Base-by-base conservation (phyloP, 1,139 yeast genomes). In the Protomyces arabidopsidicola region DNA sequence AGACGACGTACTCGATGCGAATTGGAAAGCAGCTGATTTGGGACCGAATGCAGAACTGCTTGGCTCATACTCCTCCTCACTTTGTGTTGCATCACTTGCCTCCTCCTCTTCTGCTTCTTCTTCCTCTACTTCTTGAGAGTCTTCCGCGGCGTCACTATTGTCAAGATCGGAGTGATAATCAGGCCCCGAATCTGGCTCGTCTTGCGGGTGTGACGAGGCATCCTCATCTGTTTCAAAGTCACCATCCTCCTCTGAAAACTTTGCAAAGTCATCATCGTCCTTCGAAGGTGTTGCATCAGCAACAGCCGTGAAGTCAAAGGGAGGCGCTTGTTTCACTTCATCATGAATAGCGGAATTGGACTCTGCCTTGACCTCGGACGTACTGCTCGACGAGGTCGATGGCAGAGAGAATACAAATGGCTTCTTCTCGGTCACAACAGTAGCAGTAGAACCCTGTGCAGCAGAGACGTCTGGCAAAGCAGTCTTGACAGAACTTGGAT, bases 1-100 rank as follows among this genome's bases (percentile, higher is more conserved):
- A 16, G 48, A 42, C 24, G 48, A n/a, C 24, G 48, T 24, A 10
- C 31, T 10, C 10, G 55, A 50, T 10, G 60, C 50, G 10, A 57
- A 50, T 24, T 42, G 48, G 12, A 42, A 42, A 18, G 60, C 60
- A 9, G 60, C 50, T 14, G 55, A 38, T 35, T 57, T 57, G 9
- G 39, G 38, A 20, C 36, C 16, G 36, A 57, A 57, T 3, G 55
- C 60, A 8, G 57, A 53, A 20, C 22, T 22, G 39, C 20, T 31
- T 34, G 16, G 36, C 8, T n/a, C 55, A 27, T 34, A 20, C 8
- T 52, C 55, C 5, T 52, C 55, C 34, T 24, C 55, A 34, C 18
- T 12, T 27, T 52, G 39, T 10, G 55, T 38, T 1, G 38, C 55
- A 22, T 50, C 48, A 10, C 24, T 22, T 8, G 9, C 35, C 22